Conservation (phyloP, 495 filamentous ascomycete species). For the Penicillium macrosclerotiorum region DNA sequence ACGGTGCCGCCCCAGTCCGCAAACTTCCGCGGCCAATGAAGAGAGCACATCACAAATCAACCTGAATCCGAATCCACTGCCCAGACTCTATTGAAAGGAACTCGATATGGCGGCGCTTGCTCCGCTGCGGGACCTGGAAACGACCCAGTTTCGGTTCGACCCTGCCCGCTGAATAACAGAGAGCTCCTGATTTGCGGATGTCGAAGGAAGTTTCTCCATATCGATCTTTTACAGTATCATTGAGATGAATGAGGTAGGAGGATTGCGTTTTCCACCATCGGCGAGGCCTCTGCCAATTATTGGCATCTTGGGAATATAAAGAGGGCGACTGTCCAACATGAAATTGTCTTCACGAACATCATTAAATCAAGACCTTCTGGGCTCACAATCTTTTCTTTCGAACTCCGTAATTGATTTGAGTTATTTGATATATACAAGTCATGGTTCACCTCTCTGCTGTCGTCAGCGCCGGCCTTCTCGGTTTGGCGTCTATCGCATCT, state of each 20-base stretch:
- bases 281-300: no score
- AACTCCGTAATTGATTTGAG: background rate
- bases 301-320: conserved; percentile 5
- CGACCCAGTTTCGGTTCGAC: background rate
- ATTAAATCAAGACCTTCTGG: background rate
- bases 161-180: conserved; percentile 3
- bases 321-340: background rate
- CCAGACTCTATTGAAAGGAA: background rate
- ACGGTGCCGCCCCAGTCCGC: background rate
- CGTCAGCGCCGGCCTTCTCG: conserved; percentile 15
- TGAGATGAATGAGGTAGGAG: no score
- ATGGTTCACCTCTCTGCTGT: conserved; percentile 22
- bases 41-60: background rate
- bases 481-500: conserved; percentile 17
- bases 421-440: background rate
- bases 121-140: conserved; percentile 10
- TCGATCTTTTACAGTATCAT: conserved; percentile 7
- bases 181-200: conserved; percentile 5
- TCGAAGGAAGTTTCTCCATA: background rate
- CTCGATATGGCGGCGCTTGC: background rate
- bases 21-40: conserved; percentile 1
- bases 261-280: no score
- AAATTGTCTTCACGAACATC: background rate
- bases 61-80: background rate
- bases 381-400: no score